A percentile compares a stretch with the other conserved stretches of the same genome.
Evolutionary conservation across 495 filamentous ascomycete genomes (phyloP).

Genomic region (Daldinia vernicosa): DNA sequence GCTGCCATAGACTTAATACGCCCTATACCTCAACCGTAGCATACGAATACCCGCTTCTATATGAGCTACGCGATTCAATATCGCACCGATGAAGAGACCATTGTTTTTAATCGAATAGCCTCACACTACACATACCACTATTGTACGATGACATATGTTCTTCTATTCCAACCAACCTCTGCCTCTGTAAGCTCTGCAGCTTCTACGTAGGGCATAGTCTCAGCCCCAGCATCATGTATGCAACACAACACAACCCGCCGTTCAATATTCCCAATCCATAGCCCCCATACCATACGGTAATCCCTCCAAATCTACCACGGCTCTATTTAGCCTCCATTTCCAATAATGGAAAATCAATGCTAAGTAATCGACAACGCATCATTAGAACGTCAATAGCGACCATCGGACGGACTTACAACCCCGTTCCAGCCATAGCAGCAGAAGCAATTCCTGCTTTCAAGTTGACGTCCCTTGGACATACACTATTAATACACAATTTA

Average conservation of each 20-base stretch:
- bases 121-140: not conserved
- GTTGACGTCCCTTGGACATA: conserved; percentile 2
- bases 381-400: conserved; percentile 8
- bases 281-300: not conserved
- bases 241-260: conserved; percentile 8
- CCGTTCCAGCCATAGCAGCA: conserved; percentile 1
- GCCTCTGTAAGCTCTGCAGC: conserved; percentile 4
- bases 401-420: not conserved
- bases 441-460: conserved; percentile 5
- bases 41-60: not conserved
- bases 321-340: not conserved
- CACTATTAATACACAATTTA: conserved; percentile 25
- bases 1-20: not conserved
- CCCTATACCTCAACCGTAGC: not conserved
- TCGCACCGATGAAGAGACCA: not conserved
- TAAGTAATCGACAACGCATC: conserved; percentile 14
- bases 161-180: not conserved
- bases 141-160: not conserved
- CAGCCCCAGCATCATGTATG: conserved; percentile 15
- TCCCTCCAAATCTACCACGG: not conserved
- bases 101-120: not conserved
- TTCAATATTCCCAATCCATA: conserved; percentile 4
- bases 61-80: not conserved
- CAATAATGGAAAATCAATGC: not conserved
- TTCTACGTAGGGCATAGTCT: conserved; percentile 32